These are phyloP conservation scores for Poa pratensis DNA, from an alignment of 176 grass and related monocot genomes.

Conservation along the genomic window DNA sequence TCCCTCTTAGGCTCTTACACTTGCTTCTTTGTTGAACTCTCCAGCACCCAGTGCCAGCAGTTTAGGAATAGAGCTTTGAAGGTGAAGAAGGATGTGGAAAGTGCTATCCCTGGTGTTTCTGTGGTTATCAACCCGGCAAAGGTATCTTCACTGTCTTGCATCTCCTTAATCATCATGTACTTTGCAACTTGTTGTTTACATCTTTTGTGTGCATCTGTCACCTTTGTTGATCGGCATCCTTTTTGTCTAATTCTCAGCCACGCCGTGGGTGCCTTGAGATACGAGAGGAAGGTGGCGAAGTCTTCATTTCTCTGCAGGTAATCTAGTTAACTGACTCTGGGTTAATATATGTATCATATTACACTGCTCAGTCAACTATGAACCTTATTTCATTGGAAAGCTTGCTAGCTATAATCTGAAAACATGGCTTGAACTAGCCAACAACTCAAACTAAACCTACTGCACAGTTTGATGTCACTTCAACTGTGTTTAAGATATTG, in stretches of 20 bases:
- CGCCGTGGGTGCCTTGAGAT: constrained; percentile 89
- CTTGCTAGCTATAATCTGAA: neutral
- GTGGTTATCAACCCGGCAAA: constrained; percentile 80
- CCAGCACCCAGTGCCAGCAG: constrained; percentile 72
- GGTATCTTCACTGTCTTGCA: constrained; percentile 44
- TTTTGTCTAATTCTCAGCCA: constrained; percentile 56
- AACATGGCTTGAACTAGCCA: neutral
- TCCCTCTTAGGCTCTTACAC: neutral
- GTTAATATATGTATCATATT: constrained; percentile 1
- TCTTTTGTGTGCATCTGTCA: neutral
- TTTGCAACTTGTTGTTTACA: neutral
- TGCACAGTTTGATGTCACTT: neutral
- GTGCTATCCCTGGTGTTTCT: constrained; percentile 52
- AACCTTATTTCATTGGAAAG: neutral
- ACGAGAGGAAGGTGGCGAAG: constrained; percentile 68
- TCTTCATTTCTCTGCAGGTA: constrained; percentile 87
- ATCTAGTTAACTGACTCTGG: neutral
- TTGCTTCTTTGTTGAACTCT: constrained; percentile 38
- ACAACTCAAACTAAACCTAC: neutral
- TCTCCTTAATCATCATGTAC: neutral
- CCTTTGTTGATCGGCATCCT: neutral
- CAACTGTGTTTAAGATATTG: neutral
- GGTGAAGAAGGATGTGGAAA: constrained; percentile 78
- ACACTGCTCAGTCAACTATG: neutral
- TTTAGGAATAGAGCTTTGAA: constrained; percentile 73